A percentile compares a stretch with the other conserved stretches of the same genome.
These are phyloP conservation scores for Sphagnum contortum DNA, from an alignment of 225 moss, liverwort and hornwort genomes.

Conservation along the genomic window DNA sequence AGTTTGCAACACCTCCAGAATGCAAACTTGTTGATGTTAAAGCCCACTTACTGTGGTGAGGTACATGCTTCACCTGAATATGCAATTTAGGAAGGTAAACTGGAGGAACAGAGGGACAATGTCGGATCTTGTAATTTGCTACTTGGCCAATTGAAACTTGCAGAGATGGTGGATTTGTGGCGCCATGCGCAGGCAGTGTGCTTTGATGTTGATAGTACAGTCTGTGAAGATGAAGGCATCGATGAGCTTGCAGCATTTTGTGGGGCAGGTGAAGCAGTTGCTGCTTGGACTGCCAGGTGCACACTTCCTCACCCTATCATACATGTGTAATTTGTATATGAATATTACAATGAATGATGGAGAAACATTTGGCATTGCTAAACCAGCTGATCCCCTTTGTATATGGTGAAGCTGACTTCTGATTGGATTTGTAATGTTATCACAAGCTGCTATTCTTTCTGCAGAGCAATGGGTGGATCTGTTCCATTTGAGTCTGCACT, in stretches of 20 bases:
- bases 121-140: too few species aligned
- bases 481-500: conserved; percentile 77
- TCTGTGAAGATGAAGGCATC: conserved; percentile 84
- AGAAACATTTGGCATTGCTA: too few species aligned
- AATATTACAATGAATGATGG: too few species aligned
- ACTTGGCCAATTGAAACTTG: not conserved
- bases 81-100: too few species aligned
- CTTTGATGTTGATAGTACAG: conserved; percentile 88
- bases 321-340: too few species aligned
- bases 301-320: conserved; percentile 1
- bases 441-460: conserved; percentile 1
- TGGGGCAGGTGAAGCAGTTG: conserved; percentile 80
- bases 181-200: conserved; percentile 72
- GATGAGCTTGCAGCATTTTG: conserved; percentile 83
- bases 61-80: too few species aligned
- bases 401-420: not conserved
- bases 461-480: conserved; percentile 81
- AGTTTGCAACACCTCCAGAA: too few species aligned
- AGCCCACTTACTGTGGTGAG: too few species aligned
- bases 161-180: conserved; percentile 62
- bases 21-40: too few species aligned
- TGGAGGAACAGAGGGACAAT: too few species aligned
- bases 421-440: not conserved
- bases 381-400: too few species aligned
- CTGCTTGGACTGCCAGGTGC: conserved; percentile 85